phyloP scores from a whole-genome alignment of 2,329 filamentous ascomycete genomes.

The Pseudopithomyces chartarum region DNA sequence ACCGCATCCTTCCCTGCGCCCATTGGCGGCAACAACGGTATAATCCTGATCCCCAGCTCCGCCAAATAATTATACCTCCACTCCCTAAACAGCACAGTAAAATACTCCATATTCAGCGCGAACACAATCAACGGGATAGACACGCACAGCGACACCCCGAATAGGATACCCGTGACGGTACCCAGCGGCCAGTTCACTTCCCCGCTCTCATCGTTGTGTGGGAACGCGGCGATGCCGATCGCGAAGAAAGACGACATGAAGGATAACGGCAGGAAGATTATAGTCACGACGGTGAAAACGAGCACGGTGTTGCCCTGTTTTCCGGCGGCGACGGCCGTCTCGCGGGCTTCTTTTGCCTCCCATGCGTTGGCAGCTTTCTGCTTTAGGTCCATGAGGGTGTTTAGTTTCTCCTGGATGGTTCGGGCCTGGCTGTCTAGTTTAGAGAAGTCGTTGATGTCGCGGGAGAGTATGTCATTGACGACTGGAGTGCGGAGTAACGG shows the following conservation, averaged over 20 bases:
- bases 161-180: slow-evolving; percentile 9
- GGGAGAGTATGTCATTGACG: slow-evolving; percentile 3
- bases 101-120: slow-evolving; percentile 10
- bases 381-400: slow-evolving; percentile 22
- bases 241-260: slow-evolving; percentile 22
- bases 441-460: slow-evolving; percentile 6
- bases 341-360: slow-evolving; percentile 16
- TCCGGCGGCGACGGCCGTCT: slow-evolving; percentile 12
- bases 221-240: slow-evolving; percentile 14
- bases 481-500: neutral
- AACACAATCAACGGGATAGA: slow-evolving; percentile 12
- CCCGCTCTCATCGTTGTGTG: slow-evolving; percentile 6
- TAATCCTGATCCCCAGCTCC: neutral
- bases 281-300: slow-evolving; percentile 18
- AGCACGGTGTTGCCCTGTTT: slow-evolving; percentile 19
- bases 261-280: slow-evolving; percentile 18
- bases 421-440: slow-evolving; percentile 7
- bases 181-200: slow-evolving; percentile 11
- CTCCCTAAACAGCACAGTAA: slow-evolving; percentile 1
- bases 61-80: slow-evolving; percentile 9
- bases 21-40: slow-evolving; percentile 2
- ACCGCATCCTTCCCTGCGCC: neutral
- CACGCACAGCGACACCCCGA: slow-evolving; percentile 9
- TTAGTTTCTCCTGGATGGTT: slow-evolving; percentile 13
- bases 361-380: slow-evolving; percentile 21